phyloP scores from a whole-genome alignment of 768 basidiomycete species.

The Stropharia rugosoannulata region DNA sequence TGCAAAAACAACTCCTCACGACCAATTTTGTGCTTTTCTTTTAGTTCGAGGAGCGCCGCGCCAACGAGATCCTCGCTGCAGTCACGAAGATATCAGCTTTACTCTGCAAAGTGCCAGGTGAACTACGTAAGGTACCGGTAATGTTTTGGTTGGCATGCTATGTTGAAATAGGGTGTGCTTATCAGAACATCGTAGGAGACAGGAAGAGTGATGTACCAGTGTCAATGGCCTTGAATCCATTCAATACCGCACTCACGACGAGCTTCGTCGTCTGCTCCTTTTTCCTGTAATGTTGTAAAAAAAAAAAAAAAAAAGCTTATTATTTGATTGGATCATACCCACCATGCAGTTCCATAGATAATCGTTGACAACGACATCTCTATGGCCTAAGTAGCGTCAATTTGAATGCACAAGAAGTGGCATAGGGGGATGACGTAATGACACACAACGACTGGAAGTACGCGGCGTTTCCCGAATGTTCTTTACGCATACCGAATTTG shows the following conservation, averaged over 20 bases:
- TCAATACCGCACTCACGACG: constrained; percentile 68
- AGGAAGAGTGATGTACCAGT: constrained; percentile 51
- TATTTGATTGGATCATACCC: constrained; percentile 1
- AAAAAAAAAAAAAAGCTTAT: no score
- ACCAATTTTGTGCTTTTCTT: constrained; percentile 55
- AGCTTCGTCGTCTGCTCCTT: constrained; percentile 66
- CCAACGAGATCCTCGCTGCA: constrained; percentile 80
- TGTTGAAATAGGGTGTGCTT: not conserved
- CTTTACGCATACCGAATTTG: no score
- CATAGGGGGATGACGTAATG: not conserved
- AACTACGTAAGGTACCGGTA: constrained; percentile 46
- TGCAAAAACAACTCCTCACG: constrained; percentile 77
- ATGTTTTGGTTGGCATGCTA: constrained; percentile 73
- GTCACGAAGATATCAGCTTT: not conserved
- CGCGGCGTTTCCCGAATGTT: no score
- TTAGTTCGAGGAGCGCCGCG: constrained; percentile 58
- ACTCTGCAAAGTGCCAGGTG: not conserved
- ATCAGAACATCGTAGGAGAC: not conserved
- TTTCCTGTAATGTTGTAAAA: constrained; percentile 52
- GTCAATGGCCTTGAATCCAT: constrained; percentile 81
- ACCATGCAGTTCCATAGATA: constrained; percentile 68
- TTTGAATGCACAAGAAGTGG: no score
- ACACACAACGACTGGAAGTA: no score
- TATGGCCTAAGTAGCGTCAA: no score
- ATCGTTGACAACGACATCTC: constrained; percentile 30